These are phyloP conservation scores for Globisporangium canariense DNA, from an alignment of 352 stramenopile species.

Conservation along the genomic window DNA sequence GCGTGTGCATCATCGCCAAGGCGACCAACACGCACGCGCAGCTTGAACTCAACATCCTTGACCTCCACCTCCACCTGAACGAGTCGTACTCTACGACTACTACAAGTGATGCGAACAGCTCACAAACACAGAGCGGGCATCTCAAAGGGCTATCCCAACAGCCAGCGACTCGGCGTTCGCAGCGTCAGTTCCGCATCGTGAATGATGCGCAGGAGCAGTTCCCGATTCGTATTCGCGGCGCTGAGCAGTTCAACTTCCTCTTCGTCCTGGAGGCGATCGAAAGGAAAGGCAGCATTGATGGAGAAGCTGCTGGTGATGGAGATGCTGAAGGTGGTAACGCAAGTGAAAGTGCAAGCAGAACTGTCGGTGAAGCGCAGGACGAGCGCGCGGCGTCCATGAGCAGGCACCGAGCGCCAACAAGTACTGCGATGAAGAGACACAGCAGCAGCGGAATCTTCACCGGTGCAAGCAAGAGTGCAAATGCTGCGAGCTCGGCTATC, in stretches of 20 bases:
- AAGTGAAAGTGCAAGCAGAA: neutral
- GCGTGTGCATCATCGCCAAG: slow-evolving; percentile 47
- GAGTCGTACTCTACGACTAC: slow-evolving; percentile 23
- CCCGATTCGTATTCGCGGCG: slow-evolving; percentile 45
- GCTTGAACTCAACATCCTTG: slow-evolving; percentile 42
- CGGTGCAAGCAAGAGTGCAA: neutral
- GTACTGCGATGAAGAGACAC: slow-evolving; percentile 10
- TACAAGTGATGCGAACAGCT: neutral
- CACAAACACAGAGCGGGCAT: neutral
- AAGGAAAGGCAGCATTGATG: slow-evolving; percentile 9
- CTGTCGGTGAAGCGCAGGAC: neutral
- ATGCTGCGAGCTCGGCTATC: neutral
- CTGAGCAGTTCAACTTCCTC: slow-evolving; percentile 68
- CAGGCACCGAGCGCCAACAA: neutral
- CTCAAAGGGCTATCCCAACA: neutral
- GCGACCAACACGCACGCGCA: slow-evolving; percentile 43
- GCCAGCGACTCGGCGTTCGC: neutral
- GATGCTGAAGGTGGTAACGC: neutral
- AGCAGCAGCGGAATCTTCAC: slow-evolving; percentile 13
- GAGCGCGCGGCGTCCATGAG: slow-evolving; percentile 13
- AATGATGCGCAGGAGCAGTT: slow-evolving; percentile 44
- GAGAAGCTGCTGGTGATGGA: neutral
- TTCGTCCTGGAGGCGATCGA: slow-evolving; percentile 40
- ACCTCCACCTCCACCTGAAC: slow-evolving; percentile 65
- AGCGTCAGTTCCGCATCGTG: slow-evolving; percentile 30